Evolutionary conservation across 192 early-diverging fungal species (phyloP).

Genomic region (Umbelopsis isabellina): DNA sequence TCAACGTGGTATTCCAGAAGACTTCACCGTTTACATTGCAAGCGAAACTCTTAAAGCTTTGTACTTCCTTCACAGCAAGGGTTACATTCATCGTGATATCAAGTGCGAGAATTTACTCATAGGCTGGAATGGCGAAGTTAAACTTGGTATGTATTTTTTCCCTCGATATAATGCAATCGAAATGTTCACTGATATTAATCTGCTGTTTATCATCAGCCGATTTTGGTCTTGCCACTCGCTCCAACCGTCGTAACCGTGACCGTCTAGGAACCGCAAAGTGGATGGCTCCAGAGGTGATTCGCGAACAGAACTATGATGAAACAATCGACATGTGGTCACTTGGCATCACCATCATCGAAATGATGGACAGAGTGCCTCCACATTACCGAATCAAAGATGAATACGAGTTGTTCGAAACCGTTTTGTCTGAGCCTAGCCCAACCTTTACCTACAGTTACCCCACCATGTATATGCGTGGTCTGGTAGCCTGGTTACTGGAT

Average conservation of each 20-base stretch:
- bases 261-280: conserved; percentile 45
- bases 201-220: conserved; percentile 33
- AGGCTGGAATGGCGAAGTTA: conserved; percentile 44
- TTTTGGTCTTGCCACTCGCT: conserved; percentile 40
- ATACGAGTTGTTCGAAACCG: conserved; percentile 32
- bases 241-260: conserved; percentile 34
- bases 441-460: conserved; percentile 41
- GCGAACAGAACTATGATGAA: conserved; percentile 45
- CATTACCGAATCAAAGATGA: conserved; percentile 44
- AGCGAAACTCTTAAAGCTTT: conserved; percentile 44
- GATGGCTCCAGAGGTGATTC: conserved; percentile 58
- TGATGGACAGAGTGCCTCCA: conserved; percentile 51
- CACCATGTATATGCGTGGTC: conserved; percentile 39
- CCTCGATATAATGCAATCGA: not conserved
- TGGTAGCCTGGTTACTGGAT: conserved; percentile 44
- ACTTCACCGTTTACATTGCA: conserved; percentile 40
- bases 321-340: conserved; percentile 56
- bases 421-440: conserved; percentile 38
- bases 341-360: conserved; percentile 51
- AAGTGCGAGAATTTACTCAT: conserved; percentile 50
- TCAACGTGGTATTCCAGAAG: conserved; percentile 44
- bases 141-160: conserved; percentile 41
- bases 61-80: conserved; percentile 42
- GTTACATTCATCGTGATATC: conserved; percentile 53
- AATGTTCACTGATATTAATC: conserved; percentile 10